Conservation (phyloP, 352 stramenopile species). For the Globisporangium radiosum region DNA sequence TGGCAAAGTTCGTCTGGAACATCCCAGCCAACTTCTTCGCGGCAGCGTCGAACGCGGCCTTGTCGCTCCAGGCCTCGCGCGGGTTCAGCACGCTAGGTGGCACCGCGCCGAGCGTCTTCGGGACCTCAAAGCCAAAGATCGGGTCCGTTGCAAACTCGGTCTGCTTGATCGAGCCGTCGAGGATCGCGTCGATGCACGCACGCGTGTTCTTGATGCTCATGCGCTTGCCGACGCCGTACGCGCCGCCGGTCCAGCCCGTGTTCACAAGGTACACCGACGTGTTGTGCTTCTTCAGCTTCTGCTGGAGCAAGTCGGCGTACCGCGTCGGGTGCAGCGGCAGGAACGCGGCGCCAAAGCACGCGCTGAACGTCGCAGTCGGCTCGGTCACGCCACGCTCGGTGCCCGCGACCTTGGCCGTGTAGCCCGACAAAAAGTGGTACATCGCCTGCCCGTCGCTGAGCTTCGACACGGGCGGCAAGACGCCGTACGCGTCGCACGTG, state of each 20-base stretch:
- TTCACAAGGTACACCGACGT: constrained; percentile 96
- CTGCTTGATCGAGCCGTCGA: constrained; percentile 94
- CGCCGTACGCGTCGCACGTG: constrained; percentile 97
- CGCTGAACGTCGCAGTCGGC: constrained; percentile 93
- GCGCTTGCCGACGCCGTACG: constrained; percentile 94
- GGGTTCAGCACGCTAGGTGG: constrained; percentile 88
- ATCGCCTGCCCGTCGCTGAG: constrained; percentile 93
- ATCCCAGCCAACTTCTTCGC: constrained; percentile 92
- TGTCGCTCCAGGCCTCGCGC: constrained; percentile 91
- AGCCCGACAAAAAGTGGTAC: constrained; percentile 98
- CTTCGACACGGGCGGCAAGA: constrained; percentile 95
- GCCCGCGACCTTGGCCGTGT: constrained; percentile 98
- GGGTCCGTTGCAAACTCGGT: constrained; percentile 79
- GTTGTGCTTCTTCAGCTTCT: constrained; percentile 95
- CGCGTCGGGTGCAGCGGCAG: constrained; percentile 95
- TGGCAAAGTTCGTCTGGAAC: constrained; percentile 96
- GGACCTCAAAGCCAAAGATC: constrained; percentile 94
- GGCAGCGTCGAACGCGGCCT: constrained; percentile 87
- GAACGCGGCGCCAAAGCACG: constrained; percentile 97
- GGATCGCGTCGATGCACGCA: constrained; percentile 94
- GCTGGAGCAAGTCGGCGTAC: constrained; percentile 95
- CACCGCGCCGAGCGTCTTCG: constrained; percentile 83
- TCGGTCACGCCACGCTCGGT: constrained; percentile 97
- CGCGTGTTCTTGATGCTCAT: constrained; percentile 98
- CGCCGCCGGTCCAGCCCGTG: constrained; percentile 95